These are phyloP conservation scores for Apophysomyces ossiformis DNA, from an alignment of 371 early-diverging fungal species.

Conservation along the genomic window DNA sequence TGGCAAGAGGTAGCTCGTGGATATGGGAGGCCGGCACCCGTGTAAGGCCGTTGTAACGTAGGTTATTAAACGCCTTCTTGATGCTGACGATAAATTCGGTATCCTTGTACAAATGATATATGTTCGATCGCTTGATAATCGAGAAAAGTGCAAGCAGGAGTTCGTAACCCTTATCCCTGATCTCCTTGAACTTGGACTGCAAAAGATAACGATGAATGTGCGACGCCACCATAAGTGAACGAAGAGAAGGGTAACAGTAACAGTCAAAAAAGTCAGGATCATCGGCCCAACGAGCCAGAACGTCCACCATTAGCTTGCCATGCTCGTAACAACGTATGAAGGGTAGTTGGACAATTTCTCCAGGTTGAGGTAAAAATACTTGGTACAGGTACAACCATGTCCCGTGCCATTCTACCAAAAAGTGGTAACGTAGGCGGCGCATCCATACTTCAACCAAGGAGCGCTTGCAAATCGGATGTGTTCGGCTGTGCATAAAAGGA, in stretches of 20 bases:
- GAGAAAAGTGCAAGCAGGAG: constrained; percentile 22
- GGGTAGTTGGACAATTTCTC: constrained; percentile 28
- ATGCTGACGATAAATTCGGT: constrained; percentile 28
- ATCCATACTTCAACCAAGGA: constrained; percentile 31
- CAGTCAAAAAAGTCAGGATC: constrained; percentile 35
- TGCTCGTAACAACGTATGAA: constrained; percentile 32
- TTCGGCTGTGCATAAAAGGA: constrained; percentile 20
- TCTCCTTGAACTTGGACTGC: constrained; percentile 21
- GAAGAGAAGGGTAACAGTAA: constrained; percentile 31
- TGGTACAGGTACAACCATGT: constrained; percentile 30
- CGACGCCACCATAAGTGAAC: constrained; percentile 25
- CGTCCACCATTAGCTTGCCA: constrained; percentile 29
- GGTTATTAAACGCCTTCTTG: constrained; percentile 18
- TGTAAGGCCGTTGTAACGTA: constrained; percentile 16
- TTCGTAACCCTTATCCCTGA: constrained; percentile 31
- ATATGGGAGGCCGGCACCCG: background rate
- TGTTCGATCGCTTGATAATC: constrained; percentile 26
- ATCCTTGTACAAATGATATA: constrained; percentile 30
- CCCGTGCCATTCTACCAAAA: constrained; percentile 34
- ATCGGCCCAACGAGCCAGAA: constrained; percentile 27
- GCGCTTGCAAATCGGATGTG: constrained; percentile 30
- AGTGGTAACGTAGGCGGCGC: constrained; percentile 32
- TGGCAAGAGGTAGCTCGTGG: background rate
- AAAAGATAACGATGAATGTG: constrained; percentile 30
- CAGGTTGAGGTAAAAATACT: constrained; percentile 27